Evolutionary conservation across 73 alveolate genomes (phyloP).

Genomic region (Tetrahymena malaccensis): DNA sequence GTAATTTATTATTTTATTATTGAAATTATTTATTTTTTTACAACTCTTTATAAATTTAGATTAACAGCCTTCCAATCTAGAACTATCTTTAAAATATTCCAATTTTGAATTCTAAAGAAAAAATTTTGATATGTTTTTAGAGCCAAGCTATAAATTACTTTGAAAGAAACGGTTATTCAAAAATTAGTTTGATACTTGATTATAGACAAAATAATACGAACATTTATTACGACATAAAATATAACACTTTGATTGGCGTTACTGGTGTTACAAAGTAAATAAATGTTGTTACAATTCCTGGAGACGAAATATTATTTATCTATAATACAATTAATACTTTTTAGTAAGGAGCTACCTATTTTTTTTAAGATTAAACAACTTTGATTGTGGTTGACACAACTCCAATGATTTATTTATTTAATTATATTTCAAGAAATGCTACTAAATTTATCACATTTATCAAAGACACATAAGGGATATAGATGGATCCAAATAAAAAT

Average conservation of each 20-base stretch:
- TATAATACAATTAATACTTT: neutral
- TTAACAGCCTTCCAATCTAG: neutral
- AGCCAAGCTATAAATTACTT: neutral
- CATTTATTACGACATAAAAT: neutral
- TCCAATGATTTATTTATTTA: neutral
- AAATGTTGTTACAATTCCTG: neutral
- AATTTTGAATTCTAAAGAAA: too few relatives aligned
- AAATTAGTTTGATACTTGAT: neutral
- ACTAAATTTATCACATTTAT: neutral
- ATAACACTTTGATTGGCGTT: neutral
- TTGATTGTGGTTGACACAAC: neutral
- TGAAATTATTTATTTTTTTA: neutral
- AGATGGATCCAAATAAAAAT: neutral
- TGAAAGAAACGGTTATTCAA: neutral
- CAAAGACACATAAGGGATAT: neutral
- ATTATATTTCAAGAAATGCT: neutral
- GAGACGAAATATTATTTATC: neutral
- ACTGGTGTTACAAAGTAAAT: neutral
- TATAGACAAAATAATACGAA: neutral
- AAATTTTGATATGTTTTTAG: neutral
- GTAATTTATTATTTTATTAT: neutral
- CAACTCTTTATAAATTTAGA: neutral
- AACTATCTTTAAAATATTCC: neutral
- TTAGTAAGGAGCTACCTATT: neutral
- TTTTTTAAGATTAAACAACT: neutral